Conservation (phyloP, 129 eudicot species). For the Rutidosis leptorrhynchoides region DNA sequence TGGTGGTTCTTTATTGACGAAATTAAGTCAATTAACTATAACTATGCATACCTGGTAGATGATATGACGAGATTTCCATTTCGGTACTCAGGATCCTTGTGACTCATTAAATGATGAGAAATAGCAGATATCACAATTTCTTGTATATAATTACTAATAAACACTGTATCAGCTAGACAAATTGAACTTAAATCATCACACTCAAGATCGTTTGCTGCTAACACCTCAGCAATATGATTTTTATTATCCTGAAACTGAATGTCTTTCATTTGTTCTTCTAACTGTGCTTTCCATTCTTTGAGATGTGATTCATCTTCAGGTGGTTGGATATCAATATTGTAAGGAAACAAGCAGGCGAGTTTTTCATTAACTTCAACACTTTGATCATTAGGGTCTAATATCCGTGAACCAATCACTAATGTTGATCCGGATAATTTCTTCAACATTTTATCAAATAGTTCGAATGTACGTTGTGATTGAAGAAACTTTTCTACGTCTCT, state of each 20-base stretch:
- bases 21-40: too few relatives aligned
- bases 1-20: background rate
- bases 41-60: constrained; percentile 55
- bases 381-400: constrained; percentile 47
- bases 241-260: constrained; percentile 77
- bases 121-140: constrained; percentile 93
- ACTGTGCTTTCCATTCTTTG: constrained; percentile 67
- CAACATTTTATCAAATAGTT: constrained; percentile 63
- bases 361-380: constrained; percentile 47
- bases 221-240: constrained; percentile 86
- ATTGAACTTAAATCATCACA: constrained; percentile 86
- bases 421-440: constrained; percentile 71
- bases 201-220: constrained; percentile 86
- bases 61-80: constrained; percentile 91
- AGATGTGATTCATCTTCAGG: constrained; percentile 85
- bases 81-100: constrained; percentile 74
- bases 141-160: constrained; percentile 66
- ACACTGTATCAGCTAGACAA: constrained; percentile 74
- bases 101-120: constrained; percentile 76
- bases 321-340: constrained; percentile 73
- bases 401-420: constrained; percentile 73
- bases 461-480: constrained; percentile 56
- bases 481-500: constrained; percentile 79
- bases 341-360: constrained; percentile 59
- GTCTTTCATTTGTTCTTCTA: constrained; percentile 78